These are phyloP conservation scores for Xylaria flabelliformis DNA, from an alignment of 495 filamentous ascomycete species.

Conservation along the genomic window DNA sequence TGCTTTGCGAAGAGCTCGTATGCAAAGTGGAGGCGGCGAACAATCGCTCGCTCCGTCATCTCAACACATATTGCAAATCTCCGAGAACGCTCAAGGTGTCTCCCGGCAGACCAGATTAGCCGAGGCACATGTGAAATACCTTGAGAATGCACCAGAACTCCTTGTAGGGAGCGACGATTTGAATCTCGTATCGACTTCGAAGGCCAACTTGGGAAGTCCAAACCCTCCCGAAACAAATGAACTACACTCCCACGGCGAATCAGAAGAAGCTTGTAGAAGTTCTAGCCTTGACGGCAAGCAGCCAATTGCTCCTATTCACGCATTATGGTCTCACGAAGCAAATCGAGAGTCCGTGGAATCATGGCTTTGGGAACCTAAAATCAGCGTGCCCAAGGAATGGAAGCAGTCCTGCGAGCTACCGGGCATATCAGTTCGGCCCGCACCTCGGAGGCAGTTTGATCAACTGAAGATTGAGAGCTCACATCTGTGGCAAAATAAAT, in stretches of 20 bases:
- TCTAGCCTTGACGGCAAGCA: neutral
- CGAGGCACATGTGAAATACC: constrained; percentile 53
- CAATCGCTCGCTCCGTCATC: constrained; percentile 34
- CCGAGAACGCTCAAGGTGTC: constrained; percentile 40
- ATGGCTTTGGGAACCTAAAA: constrained; percentile 33
- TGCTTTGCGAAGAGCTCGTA: constrained; percentile 41
- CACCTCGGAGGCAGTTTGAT: constrained; percentile 39
- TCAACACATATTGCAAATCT: constrained; percentile 34
- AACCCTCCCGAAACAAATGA: constrained; percentile 56
- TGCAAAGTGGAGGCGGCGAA: constrained; percentile 38
- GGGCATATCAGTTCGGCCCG: constrained; percentile 40
- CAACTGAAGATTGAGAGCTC: constrained; percentile 47
- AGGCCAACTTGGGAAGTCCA: constrained; percentile 53
- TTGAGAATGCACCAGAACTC: constrained; percentile 48
- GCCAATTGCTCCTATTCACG: constrained; percentile 5
- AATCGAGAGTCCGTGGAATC: constrained; percentile 13
- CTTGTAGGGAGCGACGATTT: constrained; percentile 42
- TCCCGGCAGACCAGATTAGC: constrained; percentile 45
- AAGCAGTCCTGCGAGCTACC: constrained; percentile 33
- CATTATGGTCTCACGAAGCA: constrained; percentile 32
- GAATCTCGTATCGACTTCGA: constrained; percentile 50
- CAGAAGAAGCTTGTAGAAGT: constrained; percentile 10
- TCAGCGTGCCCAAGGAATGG: constrained; percentile 28
- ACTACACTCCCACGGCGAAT: constrained; percentile 29
- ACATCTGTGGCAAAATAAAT: constrained; percentile 49